Evolutionary conservation across 1,284 basidiomycete genomes (phyloP).

Genomic region (Rhodotorula sp.): DNA sequence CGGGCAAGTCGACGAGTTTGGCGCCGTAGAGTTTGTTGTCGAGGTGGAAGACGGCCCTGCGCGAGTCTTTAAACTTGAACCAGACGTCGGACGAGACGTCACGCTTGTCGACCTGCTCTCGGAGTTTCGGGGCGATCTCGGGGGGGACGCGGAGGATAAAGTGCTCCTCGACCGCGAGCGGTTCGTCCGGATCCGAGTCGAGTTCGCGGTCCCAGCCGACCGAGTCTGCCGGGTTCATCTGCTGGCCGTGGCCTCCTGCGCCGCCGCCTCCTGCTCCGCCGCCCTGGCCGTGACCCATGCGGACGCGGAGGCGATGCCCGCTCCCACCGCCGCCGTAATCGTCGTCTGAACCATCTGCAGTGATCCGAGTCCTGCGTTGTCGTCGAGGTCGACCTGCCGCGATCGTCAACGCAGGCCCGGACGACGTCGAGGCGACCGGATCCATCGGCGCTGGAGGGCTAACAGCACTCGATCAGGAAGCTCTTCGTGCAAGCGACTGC

Average conservation of each 20-base stretch:
- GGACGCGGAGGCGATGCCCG: constrained; percentile 58
- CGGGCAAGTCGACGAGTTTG: constrained; percentile 94
- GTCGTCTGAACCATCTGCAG: constrained; percentile 19
- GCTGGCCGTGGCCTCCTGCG: neutral
- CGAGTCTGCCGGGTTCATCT: constrained; percentile 25
- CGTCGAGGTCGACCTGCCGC: constrained; percentile 28
- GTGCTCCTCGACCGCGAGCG: constrained; percentile 92
- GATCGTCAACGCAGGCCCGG: constrained; percentile 19
- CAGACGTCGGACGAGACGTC: constrained; percentile 68
- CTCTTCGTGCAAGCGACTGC: too few species aligned
- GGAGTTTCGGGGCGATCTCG: constrained; percentile 65
- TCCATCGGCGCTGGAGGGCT: neutral
- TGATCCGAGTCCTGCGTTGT: constrained; percentile 9
- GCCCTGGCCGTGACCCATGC: constrained; percentile 49
- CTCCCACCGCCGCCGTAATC: constrained; percentile 66
- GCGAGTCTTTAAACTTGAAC: constrained; percentile 98
- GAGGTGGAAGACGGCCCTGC: constrained; percentile 86
- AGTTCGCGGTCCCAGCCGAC: constrained; percentile 68
- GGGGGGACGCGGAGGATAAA: constrained; percentile 89
- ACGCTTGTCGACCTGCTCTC: constrained; percentile 54
- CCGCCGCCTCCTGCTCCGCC: constrained; percentile 10
- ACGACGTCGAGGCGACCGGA: neutral
- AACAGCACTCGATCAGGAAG: neutral
- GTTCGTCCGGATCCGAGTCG: constrained; percentile 87
- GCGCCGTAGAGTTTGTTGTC: constrained; percentile 78